Conservation (phyloP, 2,329 filamentous ascomycete genomes). For the Apiospora kogelbergensis region DNA sequence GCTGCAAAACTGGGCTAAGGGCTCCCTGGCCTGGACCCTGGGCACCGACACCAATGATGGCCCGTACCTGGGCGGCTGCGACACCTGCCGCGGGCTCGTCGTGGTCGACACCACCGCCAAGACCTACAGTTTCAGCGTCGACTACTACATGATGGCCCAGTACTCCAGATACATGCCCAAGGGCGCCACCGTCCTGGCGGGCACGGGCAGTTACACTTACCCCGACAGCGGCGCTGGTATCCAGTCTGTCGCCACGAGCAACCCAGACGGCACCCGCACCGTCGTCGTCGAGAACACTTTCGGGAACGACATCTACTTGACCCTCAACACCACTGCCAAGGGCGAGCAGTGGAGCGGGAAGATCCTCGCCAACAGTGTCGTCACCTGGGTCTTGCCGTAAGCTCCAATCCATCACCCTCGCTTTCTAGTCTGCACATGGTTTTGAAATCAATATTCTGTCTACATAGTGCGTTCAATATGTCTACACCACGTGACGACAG, state of each 20-base stretch:
- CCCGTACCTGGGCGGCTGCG: conserved; percentile 44
- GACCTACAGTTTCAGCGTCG: conserved; percentile 45
- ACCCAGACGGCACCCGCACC: conserved; percentile 44
- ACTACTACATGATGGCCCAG: conserved; percentile 56
- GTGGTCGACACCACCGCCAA: conserved; percentile 48
- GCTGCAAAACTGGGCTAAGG: conserved; percentile 48
- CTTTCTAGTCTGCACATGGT: conserved; percentile 3
- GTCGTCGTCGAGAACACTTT: conserved; percentile 50
- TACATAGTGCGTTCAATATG: not conserved
- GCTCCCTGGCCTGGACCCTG: conserved; percentile 44
- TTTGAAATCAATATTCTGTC: not conserved
- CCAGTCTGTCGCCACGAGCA: conserved; percentile 45
- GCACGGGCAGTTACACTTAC: conserved; percentile 45
- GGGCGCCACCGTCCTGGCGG: conserved; percentile 42
- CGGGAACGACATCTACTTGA: conserved; percentile 43
- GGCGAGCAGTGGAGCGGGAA: conserved; percentile 40
- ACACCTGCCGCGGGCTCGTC: conserved; percentile 51
- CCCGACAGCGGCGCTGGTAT: conserved; percentile 36
- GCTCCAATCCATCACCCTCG: not conserved
- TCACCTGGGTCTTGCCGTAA: conserved; percentile 39
- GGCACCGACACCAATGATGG: conserved; percentile 37
- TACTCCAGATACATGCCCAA: conserved; percentile 48
- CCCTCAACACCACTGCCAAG: conserved; percentile 30
- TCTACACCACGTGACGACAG: not conserved
- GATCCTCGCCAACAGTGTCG: conserved; percentile 34